phyloP scores from a whole-genome alignment of 2,329 filamentous ascomycete species.

The Diaporthe sp. region DNA sequence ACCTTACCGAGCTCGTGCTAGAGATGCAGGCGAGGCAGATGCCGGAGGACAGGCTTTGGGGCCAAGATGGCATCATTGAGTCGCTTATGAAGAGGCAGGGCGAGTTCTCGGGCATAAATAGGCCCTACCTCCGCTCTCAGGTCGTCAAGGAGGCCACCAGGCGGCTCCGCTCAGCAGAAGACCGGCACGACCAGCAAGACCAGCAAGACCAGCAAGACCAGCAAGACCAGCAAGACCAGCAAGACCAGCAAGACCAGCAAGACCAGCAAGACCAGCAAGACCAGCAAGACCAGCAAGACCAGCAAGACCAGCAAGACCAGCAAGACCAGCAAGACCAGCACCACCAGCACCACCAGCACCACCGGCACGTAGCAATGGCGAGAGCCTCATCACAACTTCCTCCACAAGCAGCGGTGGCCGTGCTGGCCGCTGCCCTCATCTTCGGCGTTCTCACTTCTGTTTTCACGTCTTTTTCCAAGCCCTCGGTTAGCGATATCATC shows the following conservation, averaged over 20 bases:
- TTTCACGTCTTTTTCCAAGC: neutral
- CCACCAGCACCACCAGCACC: too few species aligned
- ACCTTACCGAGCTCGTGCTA: neutral
- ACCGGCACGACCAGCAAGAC: neutral
- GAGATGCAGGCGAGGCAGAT: neutral
- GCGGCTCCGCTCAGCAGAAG: neutral
- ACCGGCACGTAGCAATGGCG: too few species aligned
- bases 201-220: too few species aligned
- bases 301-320: too few species aligned
- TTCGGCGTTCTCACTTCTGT: neutral
- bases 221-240: too few species aligned
- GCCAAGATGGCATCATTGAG: neutral
- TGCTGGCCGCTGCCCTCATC: neutral
- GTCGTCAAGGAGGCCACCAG: neutral
- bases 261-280: too few species aligned
- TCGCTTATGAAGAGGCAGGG: neutral
- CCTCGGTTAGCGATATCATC: neutral
- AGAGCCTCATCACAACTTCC: too few species aligned
- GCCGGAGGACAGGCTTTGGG: neutral
- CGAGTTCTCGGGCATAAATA: constrained; percentile 4
- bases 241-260: too few species aligned
- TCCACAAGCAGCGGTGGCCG: neutral
- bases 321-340: too few species aligned
- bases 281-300: too few species aligned
- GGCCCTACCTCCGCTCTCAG: neutral